Evolutionary conservation across 768 basidiomycete species (phyloP).

Genomic region (Lactifluus pinguis): DNA sequence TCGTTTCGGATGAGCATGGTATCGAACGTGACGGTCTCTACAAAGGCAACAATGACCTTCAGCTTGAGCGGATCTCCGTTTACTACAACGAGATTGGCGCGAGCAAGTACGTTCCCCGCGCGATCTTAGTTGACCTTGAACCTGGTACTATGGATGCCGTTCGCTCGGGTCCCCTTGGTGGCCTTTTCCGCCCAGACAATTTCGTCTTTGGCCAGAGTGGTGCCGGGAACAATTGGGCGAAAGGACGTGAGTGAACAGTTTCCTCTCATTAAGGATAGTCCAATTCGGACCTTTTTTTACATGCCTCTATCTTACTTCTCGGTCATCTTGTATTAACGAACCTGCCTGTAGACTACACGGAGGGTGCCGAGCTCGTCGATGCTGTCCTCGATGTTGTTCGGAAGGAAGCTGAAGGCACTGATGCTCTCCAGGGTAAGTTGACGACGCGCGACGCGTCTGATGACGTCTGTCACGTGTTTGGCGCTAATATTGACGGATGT

Average conservation of each 20-base stretch:
- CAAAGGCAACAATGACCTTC: constrained; percentile 89
- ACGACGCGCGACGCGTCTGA: not conserved
- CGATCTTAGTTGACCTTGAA: constrained; percentile 95
- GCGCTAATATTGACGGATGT: not conserved
- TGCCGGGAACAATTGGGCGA: constrained; percentile 99
- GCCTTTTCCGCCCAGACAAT: constrained; percentile 95
- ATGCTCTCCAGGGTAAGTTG: constrained; percentile 88
- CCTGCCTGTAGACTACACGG: constrained; percentile 60
- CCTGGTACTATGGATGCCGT: constrained; percentile 95
- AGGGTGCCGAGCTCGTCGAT: constrained; percentile 98
- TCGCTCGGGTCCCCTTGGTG: constrained; percentile 81
- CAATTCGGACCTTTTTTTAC: constrained; percentile 1
- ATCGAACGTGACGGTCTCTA: constrained; percentile 90
- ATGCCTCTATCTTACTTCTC: constrained; percentile 19
- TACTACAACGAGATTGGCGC: constrained; percentile 96
- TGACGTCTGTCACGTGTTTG: constrained; percentile 16
- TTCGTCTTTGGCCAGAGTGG: constrained; percentile 97
- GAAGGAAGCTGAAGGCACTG: constrained; percentile 96
- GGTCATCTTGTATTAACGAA: constrained; percentile 15
- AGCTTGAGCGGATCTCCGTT: constrained; percentile 94
- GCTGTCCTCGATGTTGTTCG: constrained; percentile 96
- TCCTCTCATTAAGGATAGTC: not conserved
- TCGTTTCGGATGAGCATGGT: constrained; percentile 96
- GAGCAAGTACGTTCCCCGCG: constrained; percentile 98
- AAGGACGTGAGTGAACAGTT: constrained; percentile 75